Evolutionary conservation across 2,329 filamentous ascomycete genomes (phyloP), one percentile per base, ranked within the genome.

Genomic region (Clonostachys rosea): DNA sequence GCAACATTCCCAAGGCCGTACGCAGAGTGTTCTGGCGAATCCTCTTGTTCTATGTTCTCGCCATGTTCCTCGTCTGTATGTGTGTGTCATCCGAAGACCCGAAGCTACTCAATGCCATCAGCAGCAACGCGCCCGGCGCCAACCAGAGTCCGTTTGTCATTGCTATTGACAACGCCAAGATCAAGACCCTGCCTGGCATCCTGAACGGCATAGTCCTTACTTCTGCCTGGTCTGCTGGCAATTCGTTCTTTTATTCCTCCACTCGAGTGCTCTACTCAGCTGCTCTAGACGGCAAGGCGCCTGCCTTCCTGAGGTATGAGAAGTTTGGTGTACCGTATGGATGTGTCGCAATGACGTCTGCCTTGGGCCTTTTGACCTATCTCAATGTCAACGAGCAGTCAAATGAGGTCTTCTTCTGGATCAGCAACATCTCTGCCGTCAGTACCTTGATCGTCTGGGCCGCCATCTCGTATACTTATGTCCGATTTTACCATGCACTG

Each of bases 401-500:
- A 0, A 70, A 79, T 2, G 74, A 80, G 33, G 84, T 88, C 14
- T 81, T 81, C 59, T 76, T 75, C 55, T 81, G 78, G 78, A 77
- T 81, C 54, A 71, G 79, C 53, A 78, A 76, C 54, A 63, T 81
- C 34, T 78, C 84, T 42, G 87, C 86, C 24, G 83, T 87, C 11
- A 86, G 84, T 7, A 81, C 85, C 49, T 73, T 88, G 18, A 82
- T 89, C 59, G 81, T 84, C 45, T 88, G 84, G 76, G 75, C 78
- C 16, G 77, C 81, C 53, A 83, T 87, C 56, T 81, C 79, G 52
- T 75, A 84, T 56, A 85, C 83, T 1, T 90, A 87, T 62, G 68
- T 89, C 43, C 76, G 79, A 40, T 91, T 89, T 67, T 77, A 85
- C 62, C 75, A 80, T 50, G 86, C 84, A 2, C 76, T 86, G 18